A percentile compares a stretch with the other conserved stretches of the same genome.
Conservation (phyloP, 371 early-diverging fungal species). For the Circinella umbellata region DNA sequence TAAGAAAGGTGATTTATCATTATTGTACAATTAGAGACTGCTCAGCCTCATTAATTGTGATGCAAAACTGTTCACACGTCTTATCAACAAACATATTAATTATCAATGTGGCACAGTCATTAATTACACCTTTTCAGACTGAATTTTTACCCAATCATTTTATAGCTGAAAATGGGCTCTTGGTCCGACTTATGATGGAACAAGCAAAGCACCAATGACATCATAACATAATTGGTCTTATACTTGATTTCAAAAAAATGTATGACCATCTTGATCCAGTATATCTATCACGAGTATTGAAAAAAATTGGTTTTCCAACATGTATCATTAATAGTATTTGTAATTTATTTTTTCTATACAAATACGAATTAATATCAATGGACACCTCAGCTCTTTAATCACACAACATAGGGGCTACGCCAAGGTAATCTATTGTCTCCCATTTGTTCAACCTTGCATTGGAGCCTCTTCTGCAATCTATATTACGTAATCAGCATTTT, state of each 20-base stretch:
- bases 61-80: slow-evolving; percentile 24
- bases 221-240: neutral
- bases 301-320: slow-evolving; percentile 7
- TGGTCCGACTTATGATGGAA: neutral
- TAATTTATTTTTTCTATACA: slow-evolving; percentile 19
- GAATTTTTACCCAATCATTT: slow-evolving; percentile 16
- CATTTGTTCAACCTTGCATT: slow-evolving; percentile 35
- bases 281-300: slow-evolving; percentile 1
- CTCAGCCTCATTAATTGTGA: slow-evolving; percentile 25
- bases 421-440: slow-evolving; percentile 36
- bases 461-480: slow-evolving; percentile 27
- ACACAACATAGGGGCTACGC: slow-evolving; percentile 20
- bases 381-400: slow-evolving; percentile 14
- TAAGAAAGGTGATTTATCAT: slow-evolving; percentile 27
- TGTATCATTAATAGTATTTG: neutral
- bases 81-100: slow-evolving; percentile 1
- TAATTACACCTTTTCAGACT: slow-evolving; percentile 15
- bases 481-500: neutral
- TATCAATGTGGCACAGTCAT: neutral
- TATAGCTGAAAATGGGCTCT: slow-evolving; percentile 20
- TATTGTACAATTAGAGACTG: slow-evolving; percentile 34
- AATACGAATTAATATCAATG: slow-evolving; percentile 26
- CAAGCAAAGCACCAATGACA: neutral
- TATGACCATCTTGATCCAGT: slow-evolving; percentile 20
- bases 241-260: slow-evolving; percentile 23